Evolutionary conservation across 208 protist species (phyloP).

Genomic region (Acanthamoeba divionensis): DNA sequence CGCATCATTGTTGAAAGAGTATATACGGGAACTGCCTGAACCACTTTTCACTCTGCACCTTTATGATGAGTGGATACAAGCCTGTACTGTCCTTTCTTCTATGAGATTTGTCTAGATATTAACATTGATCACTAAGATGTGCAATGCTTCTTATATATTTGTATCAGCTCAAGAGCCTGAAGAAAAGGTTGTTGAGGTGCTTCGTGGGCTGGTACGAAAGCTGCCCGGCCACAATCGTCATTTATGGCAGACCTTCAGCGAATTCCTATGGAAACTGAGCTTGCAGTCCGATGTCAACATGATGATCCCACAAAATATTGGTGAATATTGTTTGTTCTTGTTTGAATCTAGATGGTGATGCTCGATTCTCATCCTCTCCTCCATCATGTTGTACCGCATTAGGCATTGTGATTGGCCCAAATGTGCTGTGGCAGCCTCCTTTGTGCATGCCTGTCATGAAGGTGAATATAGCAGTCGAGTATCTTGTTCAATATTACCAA

Average conservation of each 20-base stretch:
- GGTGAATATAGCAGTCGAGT: slow-evolving; percentile 30
- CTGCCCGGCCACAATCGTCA: slow-evolving; percentile 22
- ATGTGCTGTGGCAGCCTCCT: slow-evolving; percentile 43
- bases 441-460: slow-evolving; percentile 49
- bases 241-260: slow-evolving; percentile 30
- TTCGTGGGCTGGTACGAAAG: background rate
- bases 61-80: background rate
- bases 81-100: background rate
- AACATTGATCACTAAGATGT: no score
- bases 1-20: slow-evolving; percentile 39
- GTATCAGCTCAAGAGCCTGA: background rate
- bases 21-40: slow-evolving; percentile 37
- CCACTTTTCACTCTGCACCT: slow-evolving; percentile 18
- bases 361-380: no score
- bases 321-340: no score
- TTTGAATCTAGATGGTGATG: no score
- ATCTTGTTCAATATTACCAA: slow-evolving; percentile 10
- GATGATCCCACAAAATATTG: slow-evolving; percentile 48
- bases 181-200: background rate
- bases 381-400: no score
- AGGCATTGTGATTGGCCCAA: slow-evolving; percentile 53
- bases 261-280: slow-evolving; percentile 37
- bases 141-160: no score
- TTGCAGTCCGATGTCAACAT: slow-evolving; percentile 45
- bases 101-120: background rate